These are phyloP conservation scores for Aurifilum marmelostoma DNA, from an alignment of 2,329 filamentous ascomycete species.

Conservation along the genomic window DNA sequence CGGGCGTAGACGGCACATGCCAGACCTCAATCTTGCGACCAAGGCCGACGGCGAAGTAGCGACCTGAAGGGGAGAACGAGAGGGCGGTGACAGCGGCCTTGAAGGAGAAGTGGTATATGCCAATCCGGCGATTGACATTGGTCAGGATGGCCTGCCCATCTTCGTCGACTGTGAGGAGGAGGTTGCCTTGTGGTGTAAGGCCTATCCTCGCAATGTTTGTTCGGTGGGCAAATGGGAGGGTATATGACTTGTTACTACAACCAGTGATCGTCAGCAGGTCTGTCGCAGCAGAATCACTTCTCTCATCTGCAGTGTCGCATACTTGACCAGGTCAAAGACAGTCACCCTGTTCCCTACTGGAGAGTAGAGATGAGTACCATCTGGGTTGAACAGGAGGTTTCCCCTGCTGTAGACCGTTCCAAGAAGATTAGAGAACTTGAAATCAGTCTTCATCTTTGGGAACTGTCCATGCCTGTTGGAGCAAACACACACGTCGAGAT, in stretches of 20 bases:
- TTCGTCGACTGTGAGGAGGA: slow-evolving; percentile 91
- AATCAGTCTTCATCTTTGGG: slow-evolving; percentile 94
- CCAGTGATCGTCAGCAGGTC: slow-evolving; percentile 11
- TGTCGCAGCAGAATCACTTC: slow-evolving; percentile 38
- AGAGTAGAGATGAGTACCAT: slow-evolving; percentile 93
- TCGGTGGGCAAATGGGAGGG: slow-evolving; percentile 87
- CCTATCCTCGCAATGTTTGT: slow-evolving; percentile 90
- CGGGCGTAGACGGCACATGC: slow-evolving; percentile 91
- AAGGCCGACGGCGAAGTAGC: slow-evolving; percentile 86
- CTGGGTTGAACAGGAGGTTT: slow-evolving; percentile 93
- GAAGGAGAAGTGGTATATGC: slow-evolving; percentile 96
- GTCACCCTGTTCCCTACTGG: slow-evolving; percentile 96
- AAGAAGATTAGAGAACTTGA: slow-evolving; percentile 98
- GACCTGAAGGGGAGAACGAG: slow-evolving; percentile 87
- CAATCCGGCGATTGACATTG: slow-evolving; percentile 82
- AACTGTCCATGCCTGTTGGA: slow-evolving; percentile 39
- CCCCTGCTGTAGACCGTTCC: slow-evolving; percentile 98
- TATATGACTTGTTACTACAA: slow-evolving; percentile 80
- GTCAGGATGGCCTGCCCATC: slow-evolving; percentile 93
- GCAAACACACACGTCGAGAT: slow-evolving; percentile 11
- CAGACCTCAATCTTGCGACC: slow-evolving; percentile 91
- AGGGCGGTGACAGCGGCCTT: slow-evolving; percentile 80
- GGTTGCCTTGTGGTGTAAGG: slow-evolving; percentile 86
- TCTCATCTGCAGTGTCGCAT: slow-evolving; percentile 38
- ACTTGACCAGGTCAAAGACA: slow-evolving; percentile 96